Percentiles rank a stretch among this genome's conserved stretches.
Conservation (phyloP, 305 asterid species). For the Solanum hybrid region DNA sequence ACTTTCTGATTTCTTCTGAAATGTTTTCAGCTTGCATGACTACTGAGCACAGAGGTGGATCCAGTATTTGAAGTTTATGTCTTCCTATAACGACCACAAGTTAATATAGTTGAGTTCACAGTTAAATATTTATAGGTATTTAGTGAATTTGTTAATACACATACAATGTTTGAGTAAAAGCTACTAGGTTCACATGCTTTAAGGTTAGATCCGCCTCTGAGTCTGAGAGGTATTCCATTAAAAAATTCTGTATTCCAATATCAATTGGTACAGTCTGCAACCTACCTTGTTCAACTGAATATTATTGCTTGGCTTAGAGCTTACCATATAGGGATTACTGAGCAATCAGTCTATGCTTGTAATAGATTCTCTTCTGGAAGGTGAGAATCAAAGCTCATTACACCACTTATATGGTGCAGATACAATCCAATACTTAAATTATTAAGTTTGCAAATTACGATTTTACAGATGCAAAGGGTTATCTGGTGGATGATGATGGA, state of each 20-base stretch:
- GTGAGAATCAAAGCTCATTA: not conserved
- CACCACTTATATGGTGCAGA: not conserved
- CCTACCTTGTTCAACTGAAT: not conserved
- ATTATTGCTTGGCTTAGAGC: not conserved
- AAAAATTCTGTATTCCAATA: not conserved
- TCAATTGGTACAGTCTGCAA: not conserved
- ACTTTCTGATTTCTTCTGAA: not conserved
- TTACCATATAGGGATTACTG: not conserved
- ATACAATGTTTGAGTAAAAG: not conserved
- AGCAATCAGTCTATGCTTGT: not conserved
- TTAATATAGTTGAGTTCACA: not conserved
- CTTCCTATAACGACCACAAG: not conserved
- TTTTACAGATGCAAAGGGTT: constrained; percentile 83
- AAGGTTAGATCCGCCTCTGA: not conserved
- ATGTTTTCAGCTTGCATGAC: not conserved
- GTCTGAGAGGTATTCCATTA: not conserved
- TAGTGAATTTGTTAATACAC: not conserved
- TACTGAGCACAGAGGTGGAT: not conserved
- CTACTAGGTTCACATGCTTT: not conserved
- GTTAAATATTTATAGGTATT: not conserved
- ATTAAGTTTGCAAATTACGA: constrained; percentile 11
- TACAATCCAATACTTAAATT: not conserved
- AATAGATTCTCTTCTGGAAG: constrained; percentile 6
- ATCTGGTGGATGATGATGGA: constrained; percentile 96
- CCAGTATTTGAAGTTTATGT: not conserved